Evolutionary conservation across 2,329 filamentous ascomycete genomes (phyloP).

Genomic region (Aschersonia sp.): DNA sequence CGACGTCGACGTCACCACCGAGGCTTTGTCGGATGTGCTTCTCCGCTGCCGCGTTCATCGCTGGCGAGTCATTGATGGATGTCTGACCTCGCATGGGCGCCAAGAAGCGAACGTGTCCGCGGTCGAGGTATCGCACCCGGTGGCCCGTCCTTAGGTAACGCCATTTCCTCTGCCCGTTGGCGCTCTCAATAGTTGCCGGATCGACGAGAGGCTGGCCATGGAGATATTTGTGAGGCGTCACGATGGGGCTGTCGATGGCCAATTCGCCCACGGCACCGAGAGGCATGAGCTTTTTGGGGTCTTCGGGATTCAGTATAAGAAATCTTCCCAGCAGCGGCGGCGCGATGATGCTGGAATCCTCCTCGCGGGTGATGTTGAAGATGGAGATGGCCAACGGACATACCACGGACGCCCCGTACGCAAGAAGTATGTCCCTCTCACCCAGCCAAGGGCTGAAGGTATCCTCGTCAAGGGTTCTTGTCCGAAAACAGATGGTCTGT

Average conservation of each 20-base stretch:
- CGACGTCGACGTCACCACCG: constrained; percentile 30
- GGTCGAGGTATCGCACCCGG: constrained; percentile 31
- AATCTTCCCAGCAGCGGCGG: constrained; percentile 33
- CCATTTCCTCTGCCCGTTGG: constrained; percentile 12
- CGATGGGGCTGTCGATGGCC: constrained; percentile 36
- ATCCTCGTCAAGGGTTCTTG: constrained; percentile 33
- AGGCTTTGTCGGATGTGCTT: constrained; percentile 30
- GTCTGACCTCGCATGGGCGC: constrained; percentile 26
- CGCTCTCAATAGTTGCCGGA: constrained; percentile 6
- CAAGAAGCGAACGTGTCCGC: constrained; percentile 33
- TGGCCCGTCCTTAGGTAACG: constrained; percentile 36
- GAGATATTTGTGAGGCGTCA: constrained; percentile 20
- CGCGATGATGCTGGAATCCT: constrained; percentile 26
- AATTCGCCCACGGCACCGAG: constrained; percentile 43
- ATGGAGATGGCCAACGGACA: constrained; percentile 37
- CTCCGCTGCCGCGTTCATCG: constrained; percentile 31
- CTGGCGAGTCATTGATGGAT: constrained; percentile 21
- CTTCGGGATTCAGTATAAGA: constrained; percentile 37
- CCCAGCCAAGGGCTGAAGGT: constrained; percentile 31
- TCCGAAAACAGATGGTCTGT: constrained; percentile 29
- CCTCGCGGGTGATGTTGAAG: constrained; percentile 22
- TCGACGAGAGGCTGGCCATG: constrained; percentile 14
- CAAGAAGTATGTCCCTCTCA: constrained; percentile 30
- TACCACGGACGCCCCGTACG: constrained; percentile 35
- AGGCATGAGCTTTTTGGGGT: constrained; percentile 34